Percentiles rank a stretch among this genome's conserved stretches.
These are phyloP conservation scores for Fusarium xylarioides DNA, from an alignment of 2,329 filamentous ascomycete species.

Conservation along the genomic window DNA sequence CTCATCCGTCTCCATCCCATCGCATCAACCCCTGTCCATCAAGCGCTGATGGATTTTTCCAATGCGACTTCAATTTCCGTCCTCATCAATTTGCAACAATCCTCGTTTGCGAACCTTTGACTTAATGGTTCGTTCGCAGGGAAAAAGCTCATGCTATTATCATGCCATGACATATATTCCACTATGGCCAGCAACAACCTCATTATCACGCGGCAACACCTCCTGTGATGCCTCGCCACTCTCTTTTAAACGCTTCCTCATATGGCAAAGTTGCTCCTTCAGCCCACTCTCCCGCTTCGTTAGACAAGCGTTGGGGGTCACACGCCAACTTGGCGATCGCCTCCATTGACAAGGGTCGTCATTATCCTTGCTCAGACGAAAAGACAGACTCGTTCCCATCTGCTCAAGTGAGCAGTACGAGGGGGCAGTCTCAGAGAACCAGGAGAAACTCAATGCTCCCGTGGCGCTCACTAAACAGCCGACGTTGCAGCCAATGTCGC, in stretches of 20 bases:
- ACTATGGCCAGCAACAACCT: constrained; percentile 1
- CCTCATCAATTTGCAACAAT: constrained; percentile 17
- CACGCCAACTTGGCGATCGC: constrained; percentile 27
- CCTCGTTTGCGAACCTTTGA: not conserved
- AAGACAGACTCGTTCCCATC: not conserved
- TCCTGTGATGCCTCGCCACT: constrained; percentile 21
- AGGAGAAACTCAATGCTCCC: constrained; percentile 16
- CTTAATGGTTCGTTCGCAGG: constrained; percentile 6
- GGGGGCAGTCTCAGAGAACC: not conserved
- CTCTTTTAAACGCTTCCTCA: constrained; percentile 29
- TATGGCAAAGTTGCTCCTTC: constrained; percentile 30
- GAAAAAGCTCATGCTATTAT: constrained; percentile 5
- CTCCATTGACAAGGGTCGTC: constrained; percentile 29
- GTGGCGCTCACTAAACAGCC: constrained; percentile 11
- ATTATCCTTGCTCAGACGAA: constrained; percentile 23
- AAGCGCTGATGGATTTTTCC: constrained; percentile 21
- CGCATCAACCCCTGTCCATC: constrained; percentile 31
- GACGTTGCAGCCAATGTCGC: constrained; percentile 1
- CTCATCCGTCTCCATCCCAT: constrained; percentile 26
- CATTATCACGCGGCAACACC: constrained; percentile 20
- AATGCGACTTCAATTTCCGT: constrained; percentile 23
- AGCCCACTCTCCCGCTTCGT: constrained; percentile 32
- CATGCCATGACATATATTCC: not conserved
- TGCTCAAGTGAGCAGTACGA: not conserved
- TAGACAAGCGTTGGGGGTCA: constrained; percentile 38